Evolutionary conservation across 1,139 yeast species (phyloP), one percentile per base, ranked within the genome.

Genomic region (Nakaseomyces nivariensis): DNA sequence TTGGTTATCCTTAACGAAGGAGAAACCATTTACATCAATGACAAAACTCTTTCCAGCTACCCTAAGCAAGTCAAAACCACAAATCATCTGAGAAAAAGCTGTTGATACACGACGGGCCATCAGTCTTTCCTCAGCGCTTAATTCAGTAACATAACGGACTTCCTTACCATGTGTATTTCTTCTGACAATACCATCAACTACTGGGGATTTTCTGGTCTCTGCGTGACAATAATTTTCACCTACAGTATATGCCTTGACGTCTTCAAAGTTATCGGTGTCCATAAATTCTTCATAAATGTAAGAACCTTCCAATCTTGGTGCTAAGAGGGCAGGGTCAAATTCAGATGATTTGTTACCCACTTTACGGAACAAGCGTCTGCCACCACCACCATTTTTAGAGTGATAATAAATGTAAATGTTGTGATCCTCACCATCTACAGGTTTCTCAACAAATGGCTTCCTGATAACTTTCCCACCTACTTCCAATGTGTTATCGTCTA

Each of bases 351-450:
- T 94, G 71, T 94, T 94, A 51, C 98, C 98, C 52, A 94, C 95
- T 65, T 94, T 94, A 57, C 99, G 78, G 71, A 94, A 94, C 52
- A 94, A 72, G 50, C 95, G 75, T 56, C 99, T 76, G 25, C 99
- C 99, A 56, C 99, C 99, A 49, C 98, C 99, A 48, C 99, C 99
- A 49, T 86, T 83, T 51, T 84, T 78, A 51, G 79, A 78, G 40
- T 94, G 85, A 66, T 92, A 92, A 68, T 94, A 94, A 45, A 94
- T 92, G 66, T 85, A 88, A 44, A 94, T 92, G 65, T 94, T 94
- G 69, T 94, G 99, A 67, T 94, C 96, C 69, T 94, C 99, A 45
- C 99, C 99, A 68, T 94, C 97, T 6, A 92, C 98, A 0, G 99
- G 99, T 61, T 94, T 94, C 67, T 94, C 99, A 32, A 94, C 98